phyloP scores from a whole-genome alignment of 768 basidiomycete genomes.

The Naganishia vishniacii region DNA sequence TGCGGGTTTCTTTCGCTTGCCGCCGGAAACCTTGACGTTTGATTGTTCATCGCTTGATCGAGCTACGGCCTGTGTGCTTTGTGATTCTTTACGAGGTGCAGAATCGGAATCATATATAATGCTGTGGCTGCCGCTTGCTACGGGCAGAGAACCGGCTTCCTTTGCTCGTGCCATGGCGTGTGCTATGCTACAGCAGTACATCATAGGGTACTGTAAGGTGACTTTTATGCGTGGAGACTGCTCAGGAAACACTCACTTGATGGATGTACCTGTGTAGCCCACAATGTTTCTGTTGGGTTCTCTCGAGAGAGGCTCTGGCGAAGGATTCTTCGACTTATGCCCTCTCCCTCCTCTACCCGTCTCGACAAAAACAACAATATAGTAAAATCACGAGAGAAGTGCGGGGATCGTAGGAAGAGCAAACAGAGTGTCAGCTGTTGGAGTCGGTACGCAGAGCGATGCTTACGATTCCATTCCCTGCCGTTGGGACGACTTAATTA shows the following conservation, averaged over 20 bases:
- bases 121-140: constrained; percentile 1
- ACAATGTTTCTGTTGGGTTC: constrained; percentile 9
- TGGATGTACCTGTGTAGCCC: constrained; percentile 6
- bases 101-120: neutral
- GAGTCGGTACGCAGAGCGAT: no score
- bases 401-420: no score
- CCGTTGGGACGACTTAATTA: no score
- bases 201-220: neutral
- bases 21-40: constrained; percentile 15
- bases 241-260: constrained; percentile 1
- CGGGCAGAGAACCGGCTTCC: neutral
- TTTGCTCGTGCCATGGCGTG: constrained; percentile 15
- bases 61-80: neutral
- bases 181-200: neutral
- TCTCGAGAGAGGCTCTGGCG: neutral
- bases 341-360: no score
- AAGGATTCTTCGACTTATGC: no score
- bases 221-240: no score
- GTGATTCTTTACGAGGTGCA: constrained; percentile 2
- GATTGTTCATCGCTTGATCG: neutral
- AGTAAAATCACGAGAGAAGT: no score
- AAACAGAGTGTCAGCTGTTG: no score
- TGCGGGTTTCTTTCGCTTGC: constrained; percentile 9
- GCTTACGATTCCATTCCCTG: constrained; percentile 15
- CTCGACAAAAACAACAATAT: no score